Conservation (phyloP, 805 yeast species). For the Debaryomyces maramus region DNA sequence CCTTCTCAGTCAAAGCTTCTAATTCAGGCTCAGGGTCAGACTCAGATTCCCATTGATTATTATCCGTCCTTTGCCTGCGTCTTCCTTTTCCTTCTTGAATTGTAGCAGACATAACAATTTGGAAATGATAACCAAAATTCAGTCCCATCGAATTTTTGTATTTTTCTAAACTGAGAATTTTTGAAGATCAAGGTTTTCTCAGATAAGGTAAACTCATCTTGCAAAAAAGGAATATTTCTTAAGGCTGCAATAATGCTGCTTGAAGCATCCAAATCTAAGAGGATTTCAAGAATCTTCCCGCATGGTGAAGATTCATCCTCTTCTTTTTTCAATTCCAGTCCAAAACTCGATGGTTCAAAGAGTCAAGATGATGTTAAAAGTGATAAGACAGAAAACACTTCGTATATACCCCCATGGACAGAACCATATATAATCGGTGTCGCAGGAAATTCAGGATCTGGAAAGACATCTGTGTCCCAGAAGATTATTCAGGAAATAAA, state of each 20-base stretch:
- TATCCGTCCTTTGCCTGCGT: slow-evolving; percentile 13
- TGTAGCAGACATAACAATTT: slow-evolving; percentile 5
- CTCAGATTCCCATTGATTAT: slow-evolving; percentile 17
- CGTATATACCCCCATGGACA: slow-evolving; percentile 44
- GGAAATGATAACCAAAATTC: neutral
- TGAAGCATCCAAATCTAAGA: slow-evolving; percentile 10
- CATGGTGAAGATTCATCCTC: slow-evolving; percentile 22
- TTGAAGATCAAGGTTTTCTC: neutral
- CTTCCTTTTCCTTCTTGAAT: slow-evolving; percentile 14
- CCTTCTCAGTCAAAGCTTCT: neutral
- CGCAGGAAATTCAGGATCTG: slow-evolving; percentile 65
- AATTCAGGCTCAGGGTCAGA: slow-evolving; percentile 8
- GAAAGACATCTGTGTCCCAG: slow-evolving; percentile 90
- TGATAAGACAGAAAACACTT: slow-evolving; percentile 6
- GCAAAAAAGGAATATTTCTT: neutral
- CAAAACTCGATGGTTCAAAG: neutral
- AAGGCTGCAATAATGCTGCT: neutral
- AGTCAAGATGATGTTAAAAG: neutral
- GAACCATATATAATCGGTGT: slow-evolving; percentile 49
- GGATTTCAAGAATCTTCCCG: slow-evolving; percentile 26
- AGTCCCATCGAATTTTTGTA: slow-evolving; percentile 1
- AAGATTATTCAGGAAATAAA: slow-evolving; percentile 71
- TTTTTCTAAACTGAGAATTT: neutral
- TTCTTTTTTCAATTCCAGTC: slow-evolving; percentile 24
- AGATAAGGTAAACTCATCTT: neutral